These are phyloP conservation scores for Coniochaeta sp. DNA, from an alignment of 2,329 filamentous ascomycete genomes.

Conservation along the genomic window DNA sequence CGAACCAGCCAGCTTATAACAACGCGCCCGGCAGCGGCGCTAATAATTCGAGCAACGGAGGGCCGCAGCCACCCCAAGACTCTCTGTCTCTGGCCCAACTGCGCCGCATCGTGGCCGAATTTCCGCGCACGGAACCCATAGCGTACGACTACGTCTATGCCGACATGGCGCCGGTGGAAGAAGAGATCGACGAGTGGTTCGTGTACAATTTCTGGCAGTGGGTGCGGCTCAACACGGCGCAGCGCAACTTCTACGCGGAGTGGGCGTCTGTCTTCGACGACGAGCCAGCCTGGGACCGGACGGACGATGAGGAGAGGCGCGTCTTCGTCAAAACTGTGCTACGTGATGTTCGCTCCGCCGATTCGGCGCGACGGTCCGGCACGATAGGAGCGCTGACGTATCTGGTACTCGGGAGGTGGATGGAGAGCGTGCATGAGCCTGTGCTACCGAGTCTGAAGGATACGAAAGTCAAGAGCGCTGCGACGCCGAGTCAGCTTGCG, in stretches of 20 bases:
- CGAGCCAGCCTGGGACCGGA: constrained; percentile 57
- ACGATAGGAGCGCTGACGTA: constrained; percentile 53
- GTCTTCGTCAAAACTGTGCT: constrained; percentile 52
- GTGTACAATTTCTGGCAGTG: constrained; percentile 83
- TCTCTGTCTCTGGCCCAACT: constrained; percentile 71
- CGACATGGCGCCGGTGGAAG: constrained; percentile 65
- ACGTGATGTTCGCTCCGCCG: constrained; percentile 28
- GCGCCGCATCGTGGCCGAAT: constrained; percentile 64
- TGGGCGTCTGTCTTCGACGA: constrained; percentile 27
- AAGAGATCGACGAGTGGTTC: constrained; percentile 98
- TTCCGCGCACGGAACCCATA: constrained; percentile 59
- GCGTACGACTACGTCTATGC: constrained; percentile 82
- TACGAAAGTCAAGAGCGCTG: constrained; percentile 38
- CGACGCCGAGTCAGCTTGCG: constrained; percentile 48
- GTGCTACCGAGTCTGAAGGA: constrained; percentile 27
- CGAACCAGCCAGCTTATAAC: constrained; percentile 1
- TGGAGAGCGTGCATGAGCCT: constrained; percentile 49
- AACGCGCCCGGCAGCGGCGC: not conserved
- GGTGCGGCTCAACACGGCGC: constrained; percentile 66
- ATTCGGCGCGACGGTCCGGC: constrained; percentile 40
- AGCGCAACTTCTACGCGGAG: constrained; percentile 30
- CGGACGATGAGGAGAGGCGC: constrained; percentile 44
- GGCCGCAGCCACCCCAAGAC: constrained; percentile 39
- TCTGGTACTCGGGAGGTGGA: constrained; percentile 63
- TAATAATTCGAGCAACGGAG: not conserved